Base-by-base conservation (phyloP, 2,329 filamentous ascomycete genomes). In the Canariomyces notabilis region DNA sequence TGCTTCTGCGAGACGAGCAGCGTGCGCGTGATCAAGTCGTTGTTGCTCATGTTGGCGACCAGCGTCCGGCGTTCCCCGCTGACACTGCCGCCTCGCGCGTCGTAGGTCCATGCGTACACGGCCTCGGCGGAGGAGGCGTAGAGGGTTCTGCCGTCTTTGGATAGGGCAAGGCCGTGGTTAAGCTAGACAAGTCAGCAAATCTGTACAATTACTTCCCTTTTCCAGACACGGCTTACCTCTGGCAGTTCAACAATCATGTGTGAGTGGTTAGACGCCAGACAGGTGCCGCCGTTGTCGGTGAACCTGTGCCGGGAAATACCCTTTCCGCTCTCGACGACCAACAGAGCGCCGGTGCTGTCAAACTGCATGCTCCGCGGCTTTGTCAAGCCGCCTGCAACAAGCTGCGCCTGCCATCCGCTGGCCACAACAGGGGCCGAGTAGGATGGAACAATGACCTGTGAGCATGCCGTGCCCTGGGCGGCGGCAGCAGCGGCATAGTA, bases 11-110 rank as follows among this genome's bases (percentile, higher is more conserved):
- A 77, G 5, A 82, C 65, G 37, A 83, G 67, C 2, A 87, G 67
- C 0, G 82, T 86, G 21, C 83, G 71, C 1, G 81, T 82, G 2
- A 70, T 73, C 53, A 86, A 80, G 32, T 77, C 81, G n/a, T 66
- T 65, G 38, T 71, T 67, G 50, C 54, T 65, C 80, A 86, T 85
- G 42, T 76, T 74, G 34, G 63, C 71, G 37, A 87, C 67, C n/a
- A 87, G 42, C 2, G 68, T 72, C 41, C 67, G 68, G 20, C 66
- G 66, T 4, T 52, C 43, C 6, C 61, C 59, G 26, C 34, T 52
- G 31, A 75, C 72, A 2, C 71, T 75, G 18, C 72, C 72, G 2
- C 64, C 60, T 1, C 57, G 53, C 2, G 75, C 64, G 60, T 84
- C 70, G 56, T 87, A 87, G 21, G 66, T 60, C 75, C 80, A 87